Conservation (phyloP, 768 basidiomycete species). For the Boletus patriciae region DNA sequence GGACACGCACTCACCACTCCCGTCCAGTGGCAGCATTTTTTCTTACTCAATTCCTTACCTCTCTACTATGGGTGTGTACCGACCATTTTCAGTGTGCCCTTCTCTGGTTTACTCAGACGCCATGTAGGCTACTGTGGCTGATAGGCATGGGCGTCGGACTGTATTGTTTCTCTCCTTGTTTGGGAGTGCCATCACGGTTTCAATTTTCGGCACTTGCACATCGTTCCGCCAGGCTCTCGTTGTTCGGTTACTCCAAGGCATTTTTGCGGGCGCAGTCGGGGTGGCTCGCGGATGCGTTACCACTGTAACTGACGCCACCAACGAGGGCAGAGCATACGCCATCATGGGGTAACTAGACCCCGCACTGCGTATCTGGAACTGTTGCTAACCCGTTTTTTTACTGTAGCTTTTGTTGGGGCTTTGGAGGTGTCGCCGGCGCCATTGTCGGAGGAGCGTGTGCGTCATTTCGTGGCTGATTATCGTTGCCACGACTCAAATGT, state of each 20-base stretch:
- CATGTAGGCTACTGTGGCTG: slow-evolving; percentile 85
- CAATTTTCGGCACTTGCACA: slow-evolving; percentile 75
- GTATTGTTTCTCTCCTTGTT: slow-evolving; percentile 85
- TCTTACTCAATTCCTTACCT: slow-evolving; percentile 93
- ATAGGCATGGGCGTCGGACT: slow-evolving; percentile 81
- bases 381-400: neutral
- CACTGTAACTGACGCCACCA: slow-evolving; percentile 85
- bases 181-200: slow-evolving; percentile 79
- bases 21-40: slow-evolving; percentile 77
- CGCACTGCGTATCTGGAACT: neutral
- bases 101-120: neutral
- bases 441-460: slow-evolving; percentile 81
- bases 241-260: slow-evolving; percentile 85
- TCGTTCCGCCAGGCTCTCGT: slow-evolving; percentile 77
- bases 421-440: slow-evolving; percentile 91
- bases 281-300: slow-evolving; percentile 89
- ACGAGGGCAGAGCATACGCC: slow-evolving; percentile 94
- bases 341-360: slow-evolving; percentile 64
- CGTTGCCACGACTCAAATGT: slow-evolving; percentile 7
- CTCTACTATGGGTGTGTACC: slow-evolving; percentile 77
- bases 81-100: neutral
- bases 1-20: slow-evolving; percentile 9
- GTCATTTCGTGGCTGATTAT: slow-evolving; percentile 29
- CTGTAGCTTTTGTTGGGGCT: slow-evolving; percentile 87
- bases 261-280: slow-evolving; percentile 92